A percentile compares a stretch with the other conserved stretches of the same genome.
phyloP scores from a whole-genome alignment of 305 asterid species.

The Fraxinus albicans region DNA sequence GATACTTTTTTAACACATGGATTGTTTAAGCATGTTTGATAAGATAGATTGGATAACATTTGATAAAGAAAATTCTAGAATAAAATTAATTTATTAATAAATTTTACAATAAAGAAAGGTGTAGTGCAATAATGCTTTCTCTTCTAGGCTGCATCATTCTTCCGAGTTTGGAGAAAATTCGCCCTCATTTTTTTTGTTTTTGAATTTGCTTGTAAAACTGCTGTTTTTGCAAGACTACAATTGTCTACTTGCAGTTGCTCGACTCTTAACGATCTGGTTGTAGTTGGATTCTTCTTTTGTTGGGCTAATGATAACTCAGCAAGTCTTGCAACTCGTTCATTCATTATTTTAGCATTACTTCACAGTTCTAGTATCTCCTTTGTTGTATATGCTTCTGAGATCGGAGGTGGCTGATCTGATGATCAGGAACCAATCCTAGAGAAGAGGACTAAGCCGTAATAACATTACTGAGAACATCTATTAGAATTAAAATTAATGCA shows the following conservation, averaged over 20 bases:
- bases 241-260: background rate
- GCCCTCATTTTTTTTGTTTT: background rate
- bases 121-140: background rate
- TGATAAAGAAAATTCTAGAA: background rate
- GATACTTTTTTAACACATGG: background rate
- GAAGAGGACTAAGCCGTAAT: background rate
- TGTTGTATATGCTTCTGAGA: background rate
- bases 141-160: background rate
- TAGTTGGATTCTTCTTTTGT: background rate
- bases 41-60: slow-evolving; percentile 1
- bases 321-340: background rate
- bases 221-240: background rate
- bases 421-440: background rate
- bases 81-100: too few species aligned
- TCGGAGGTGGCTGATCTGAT: background rate
- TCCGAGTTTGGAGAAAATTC: background rate
- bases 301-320: background rate
- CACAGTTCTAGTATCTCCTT: background rate
- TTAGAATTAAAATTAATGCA: background rate
- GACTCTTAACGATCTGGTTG: background rate
- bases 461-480: background rate
- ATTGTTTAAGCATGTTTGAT: background rate
- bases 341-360: background rate
- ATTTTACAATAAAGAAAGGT: background rate
- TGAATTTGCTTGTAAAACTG: background rate